Percentiles rank a stretch among this genome's conserved stretches.
phyloP scores from a whole-genome alignment of 1,139 yeast genomes.

The Hyphopichia fennica region DNA sequence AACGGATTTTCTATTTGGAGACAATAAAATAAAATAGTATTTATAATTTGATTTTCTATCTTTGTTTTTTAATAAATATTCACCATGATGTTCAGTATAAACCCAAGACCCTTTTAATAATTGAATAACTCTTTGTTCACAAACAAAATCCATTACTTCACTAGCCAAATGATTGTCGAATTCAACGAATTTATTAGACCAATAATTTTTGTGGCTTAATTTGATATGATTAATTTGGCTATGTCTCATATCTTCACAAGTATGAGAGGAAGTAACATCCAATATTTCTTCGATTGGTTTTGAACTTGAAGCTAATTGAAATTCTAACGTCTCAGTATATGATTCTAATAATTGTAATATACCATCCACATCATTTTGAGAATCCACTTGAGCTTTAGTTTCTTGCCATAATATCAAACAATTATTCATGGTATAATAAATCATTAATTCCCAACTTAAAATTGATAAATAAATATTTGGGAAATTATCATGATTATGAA shows the following conservation, averaged over 20 bases:
- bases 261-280: constrained; percentile 40
- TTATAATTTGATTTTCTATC: constrained; percentile 25
- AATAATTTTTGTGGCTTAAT: constrained; percentile 23
- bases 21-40: constrained; percentile 60
- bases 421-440: constrained; percentile 55
- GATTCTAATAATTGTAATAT: constrained; percentile 41
- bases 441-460: constrained; percentile 57
- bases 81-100: constrained; percentile 63
- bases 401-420: constrained; percentile 69
- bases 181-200: constrained; percentile 40
- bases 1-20: constrained; percentile 69
- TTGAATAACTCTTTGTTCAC: constrained; percentile 72
- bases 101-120: constrained; percentile 85
- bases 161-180: constrained; percentile 53
- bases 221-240: constrained; percentile 53
- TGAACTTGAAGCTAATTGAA: constrained; percentile 21
- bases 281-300: constrained; percentile 45
- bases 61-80: constrained; percentile 29
- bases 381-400: constrained; percentile 53
- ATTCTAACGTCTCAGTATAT: constrained; percentile 31
- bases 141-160: constrained; percentile 75
- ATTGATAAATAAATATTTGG: constrained; percentile 45
- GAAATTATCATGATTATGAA: constrained; percentile 32
- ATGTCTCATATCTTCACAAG: constrained; percentile 54
- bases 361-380: constrained; percentile 48